Conservation (phyloP, 805 yeast genomes). For the Pichia nakasei region DNA sequence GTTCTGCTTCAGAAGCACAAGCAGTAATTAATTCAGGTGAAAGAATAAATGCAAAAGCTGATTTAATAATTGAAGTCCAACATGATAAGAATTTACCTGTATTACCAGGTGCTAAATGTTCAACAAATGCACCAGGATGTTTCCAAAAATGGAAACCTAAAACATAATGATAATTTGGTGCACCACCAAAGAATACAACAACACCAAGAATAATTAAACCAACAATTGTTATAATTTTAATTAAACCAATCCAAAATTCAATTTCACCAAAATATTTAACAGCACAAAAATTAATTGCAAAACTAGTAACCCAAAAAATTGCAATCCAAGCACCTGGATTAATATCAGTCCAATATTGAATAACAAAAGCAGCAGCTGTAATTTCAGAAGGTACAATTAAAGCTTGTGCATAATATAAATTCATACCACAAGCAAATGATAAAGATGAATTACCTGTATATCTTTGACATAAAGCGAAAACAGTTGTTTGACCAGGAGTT, state of each 20-base stretch:
- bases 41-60: conserved; percentile 58
- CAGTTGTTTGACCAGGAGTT: conserved; percentile 41
- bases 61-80: conserved; percentile 53
- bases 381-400: conserved; percentile 38
- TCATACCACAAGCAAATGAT: conserved; percentile 29
- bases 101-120: conserved; percentile 40
- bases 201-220: conserved; percentile 50
- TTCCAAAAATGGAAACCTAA: conserved; percentile 64
- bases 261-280: conserved; percentile 34
- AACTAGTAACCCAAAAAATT: conserved; percentile 39
- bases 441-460: conserved; percentile 23
- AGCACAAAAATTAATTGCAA: conserved; percentile 40
- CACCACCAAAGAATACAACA: conserved; percentile 57
- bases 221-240: conserved; percentile 56
- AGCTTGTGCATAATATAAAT: conserved; percentile 28
- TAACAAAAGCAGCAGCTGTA: conserved; percentile 53
- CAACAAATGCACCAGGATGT: conserved; percentile 37
- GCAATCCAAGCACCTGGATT: conserved; percentile 56
- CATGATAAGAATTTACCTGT: conserved; percentile 57
- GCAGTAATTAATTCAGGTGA: conserved; percentile 54
- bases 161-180: conserved; percentile 42
- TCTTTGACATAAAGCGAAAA: conserved; percentile 21
- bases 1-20: conserved; percentile 48
- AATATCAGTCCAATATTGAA: conserved; percentile 46
- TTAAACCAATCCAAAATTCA: conserved; percentile 58